Percentiles rank a stretch among this genome's conserved stretches.
Evolutionary conservation across 306 rosid genomes (phyloP).

Genomic region (Neltuma alba): DNA sequence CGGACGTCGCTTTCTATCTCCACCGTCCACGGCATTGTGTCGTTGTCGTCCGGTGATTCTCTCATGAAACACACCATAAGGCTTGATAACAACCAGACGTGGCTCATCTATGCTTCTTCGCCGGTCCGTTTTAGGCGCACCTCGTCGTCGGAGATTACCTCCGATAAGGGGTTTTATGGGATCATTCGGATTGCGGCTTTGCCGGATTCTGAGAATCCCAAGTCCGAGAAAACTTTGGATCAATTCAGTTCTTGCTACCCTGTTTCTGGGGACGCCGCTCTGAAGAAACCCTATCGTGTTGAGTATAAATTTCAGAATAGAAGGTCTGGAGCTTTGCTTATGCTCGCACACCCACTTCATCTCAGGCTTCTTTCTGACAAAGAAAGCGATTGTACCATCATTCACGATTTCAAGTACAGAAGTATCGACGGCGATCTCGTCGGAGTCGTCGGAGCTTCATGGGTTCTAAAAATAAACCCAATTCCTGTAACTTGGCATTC

Average conservation of each 20-base stretch:
- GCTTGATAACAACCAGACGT: conserved; percentile 77
- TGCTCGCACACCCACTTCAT: conserved; percentile 94
- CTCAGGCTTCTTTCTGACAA: conserved; percentile 48
- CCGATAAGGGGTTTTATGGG: conserved; percentile 56
- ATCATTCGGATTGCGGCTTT: conserved; percentile 59
- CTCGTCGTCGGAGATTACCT: conserved; percentile 51
- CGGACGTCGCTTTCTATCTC: conserved; percentile 56
- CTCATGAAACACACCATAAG: conserved; percentile 61
- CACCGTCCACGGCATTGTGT: conserved; percentile 67
- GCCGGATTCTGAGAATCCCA: conserved; percentile 51
- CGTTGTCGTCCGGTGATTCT: conserved; percentile 48
- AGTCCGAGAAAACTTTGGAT: conserved; percentile 59
- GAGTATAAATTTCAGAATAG: conserved; percentile 74
- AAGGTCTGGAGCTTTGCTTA: conserved; percentile 76
- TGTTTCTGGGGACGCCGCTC: conserved; percentile 64
- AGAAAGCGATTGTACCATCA: conserved; percentile 40
- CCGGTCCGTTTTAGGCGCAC: conserved; percentile 50
- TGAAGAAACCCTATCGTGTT: conserved; percentile 57
- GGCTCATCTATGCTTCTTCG: conserved; percentile 71
- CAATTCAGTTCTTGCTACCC: conserved; percentile 76
- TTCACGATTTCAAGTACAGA: conserved; percentile 64
- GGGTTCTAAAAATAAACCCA: conserved; percentile 69
- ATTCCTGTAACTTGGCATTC: conserved; percentile 87
- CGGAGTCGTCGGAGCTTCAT: conserved; percentile 84
- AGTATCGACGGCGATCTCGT: conserved; percentile 91